Conservation (phyloP, 2,329 filamentous ascomycete genomes). For the Cladophialophora chaetospira region DNA sequence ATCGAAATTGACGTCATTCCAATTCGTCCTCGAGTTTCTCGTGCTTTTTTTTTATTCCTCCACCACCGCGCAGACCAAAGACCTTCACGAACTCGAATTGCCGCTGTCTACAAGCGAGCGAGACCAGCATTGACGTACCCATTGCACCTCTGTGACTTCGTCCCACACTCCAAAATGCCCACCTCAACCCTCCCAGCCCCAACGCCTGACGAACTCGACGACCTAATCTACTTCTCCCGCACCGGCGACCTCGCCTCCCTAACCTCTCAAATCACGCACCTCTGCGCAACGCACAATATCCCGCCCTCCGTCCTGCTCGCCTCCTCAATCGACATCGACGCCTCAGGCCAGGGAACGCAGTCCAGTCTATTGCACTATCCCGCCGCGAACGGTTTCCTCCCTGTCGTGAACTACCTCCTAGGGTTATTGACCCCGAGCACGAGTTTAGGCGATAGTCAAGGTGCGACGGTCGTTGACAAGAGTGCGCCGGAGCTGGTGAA, state of each 20-base stretch:
- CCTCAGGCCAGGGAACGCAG: constrained; percentile 56
- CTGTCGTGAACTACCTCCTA: constrained; percentile 52
- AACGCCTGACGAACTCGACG: background rate
- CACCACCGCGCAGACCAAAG: no score
- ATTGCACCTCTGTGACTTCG: no score
- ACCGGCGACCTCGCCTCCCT: background rate
- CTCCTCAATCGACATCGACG: constrained; percentile 71
- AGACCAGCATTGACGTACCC: no score
- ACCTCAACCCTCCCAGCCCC: background rate
- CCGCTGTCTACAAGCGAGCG: no score
- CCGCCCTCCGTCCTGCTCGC: constrained; percentile 66
- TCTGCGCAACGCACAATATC: constrained; percentile 64
- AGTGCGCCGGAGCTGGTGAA: constrained; percentile 38
- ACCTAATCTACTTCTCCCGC: background rate
- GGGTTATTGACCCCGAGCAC: constrained; percentile 38
- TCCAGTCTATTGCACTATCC: constrained; percentile 76
- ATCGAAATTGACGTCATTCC: background rate
- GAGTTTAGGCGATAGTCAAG: constrained; percentile 4
- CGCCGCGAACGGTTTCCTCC: constrained; percentile 81
- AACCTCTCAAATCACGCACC: constrained; percentile 53
- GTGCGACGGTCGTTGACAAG: constrained; percentile 1
- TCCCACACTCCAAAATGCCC: background rate
- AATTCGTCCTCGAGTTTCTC: background rate
- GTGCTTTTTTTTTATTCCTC: background rate
- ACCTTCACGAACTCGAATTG: no score